These are phyloP conservation scores for Ananas comosus DNA, from an alignment of 176 grass and related monocot species.

Conservation along the genomic window DNA sequence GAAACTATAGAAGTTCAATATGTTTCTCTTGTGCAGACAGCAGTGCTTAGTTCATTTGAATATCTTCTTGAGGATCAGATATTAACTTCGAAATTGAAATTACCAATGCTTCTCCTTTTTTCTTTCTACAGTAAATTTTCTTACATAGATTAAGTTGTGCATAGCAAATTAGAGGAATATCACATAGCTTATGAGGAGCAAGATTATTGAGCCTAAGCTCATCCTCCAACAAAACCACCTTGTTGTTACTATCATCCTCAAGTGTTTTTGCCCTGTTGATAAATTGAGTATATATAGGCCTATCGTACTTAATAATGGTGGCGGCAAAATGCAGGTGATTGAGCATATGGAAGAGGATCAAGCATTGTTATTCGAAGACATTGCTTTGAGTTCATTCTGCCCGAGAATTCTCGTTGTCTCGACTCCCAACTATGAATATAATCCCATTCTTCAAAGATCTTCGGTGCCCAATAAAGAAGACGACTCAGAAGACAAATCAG, in stretches of 20 bases:
- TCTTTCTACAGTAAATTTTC: too few relatives aligned
- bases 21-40: too few relatives aligned
- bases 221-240: too few relatives aligned
- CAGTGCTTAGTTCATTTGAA: too few relatives aligned
- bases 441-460: slow-evolving; percentile 73
- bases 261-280: background rate
- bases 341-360: slow-evolving; percentile 87
- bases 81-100: too few relatives aligned
- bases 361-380: slow-evolving; percentile 58
- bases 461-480: slow-evolving; percentile 61
- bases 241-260: background rate
- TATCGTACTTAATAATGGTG: background rate
- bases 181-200: too few relatives aligned
- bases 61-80: too few relatives aligned
- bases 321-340: slow-evolving; percentile 54
- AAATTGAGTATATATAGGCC: background rate
- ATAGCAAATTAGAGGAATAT: too few relatives aligned
- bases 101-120: too few relatives aligned
- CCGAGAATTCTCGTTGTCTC: slow-evolving; percentile 58
- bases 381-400: slow-evolving; percentile 53
- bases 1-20: background rate
- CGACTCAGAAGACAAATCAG: slow-evolving; percentile 39
- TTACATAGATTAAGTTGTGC: too few relatives aligned
- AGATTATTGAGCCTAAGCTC: too few relatives aligned
- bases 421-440: slow-evolving; percentile 96